phyloP scores from a whole-genome alignment of 2,329 filamentous ascomycete genomes.

The Fusarium albidum region DNA sequence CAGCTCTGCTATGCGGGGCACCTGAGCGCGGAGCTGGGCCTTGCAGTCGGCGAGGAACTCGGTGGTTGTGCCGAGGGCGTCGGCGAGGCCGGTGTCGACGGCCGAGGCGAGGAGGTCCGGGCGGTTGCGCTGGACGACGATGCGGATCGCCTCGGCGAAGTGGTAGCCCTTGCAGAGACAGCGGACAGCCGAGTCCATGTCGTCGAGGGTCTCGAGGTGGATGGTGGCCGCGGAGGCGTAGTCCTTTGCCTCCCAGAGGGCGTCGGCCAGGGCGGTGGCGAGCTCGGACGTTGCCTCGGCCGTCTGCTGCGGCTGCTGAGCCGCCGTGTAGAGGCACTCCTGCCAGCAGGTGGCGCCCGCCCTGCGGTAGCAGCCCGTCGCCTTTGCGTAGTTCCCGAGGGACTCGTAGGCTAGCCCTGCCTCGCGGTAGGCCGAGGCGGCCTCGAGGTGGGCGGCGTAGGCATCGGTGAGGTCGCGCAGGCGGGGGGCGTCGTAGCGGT shows the following conservation, averaged over 20 bases:
- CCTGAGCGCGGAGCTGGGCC: constrained; percentile 81
- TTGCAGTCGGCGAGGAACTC: constrained; percentile 96
- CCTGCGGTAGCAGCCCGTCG: constrained; percentile 83
- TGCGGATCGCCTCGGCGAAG: constrained; percentile 88
- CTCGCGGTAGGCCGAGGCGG: constrained; percentile 80
- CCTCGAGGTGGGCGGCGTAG: constrained; percentile 81
- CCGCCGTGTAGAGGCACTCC: constrained; percentile 84
- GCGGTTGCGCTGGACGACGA: constrained; percentile 69
- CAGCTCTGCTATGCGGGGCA: constrained; percentile 85
- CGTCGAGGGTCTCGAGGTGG: constrained; percentile 80
- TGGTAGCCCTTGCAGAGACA: constrained; percentile 86
- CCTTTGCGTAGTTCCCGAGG: constrained; percentile 75
- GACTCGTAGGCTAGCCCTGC: constrained; percentile 93
- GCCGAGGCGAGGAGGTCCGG: constrained; percentile 70
- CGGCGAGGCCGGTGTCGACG: constrained; percentile 81
- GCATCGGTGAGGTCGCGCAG: constrained; percentile 75
- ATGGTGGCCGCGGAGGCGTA: constrained; percentile 82
- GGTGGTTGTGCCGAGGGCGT: constrained; percentile 82
- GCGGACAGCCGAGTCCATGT: constrained; percentile 74
- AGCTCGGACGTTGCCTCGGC: constrained; percentile 69
- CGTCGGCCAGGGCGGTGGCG: constrained; percentile 78
- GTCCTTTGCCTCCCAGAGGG: constrained; percentile 84
- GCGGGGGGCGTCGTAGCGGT: constrained; percentile 79
- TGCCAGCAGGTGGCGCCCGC: constrained; percentile 84
- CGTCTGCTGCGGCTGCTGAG: constrained; percentile 66